Percentiles rank a stretch among this genome's conserved stretches.
phyloP scores from a whole-genome alignment of 176 grass and related monocot genomes.

The Ensete ventricosum region DNA sequence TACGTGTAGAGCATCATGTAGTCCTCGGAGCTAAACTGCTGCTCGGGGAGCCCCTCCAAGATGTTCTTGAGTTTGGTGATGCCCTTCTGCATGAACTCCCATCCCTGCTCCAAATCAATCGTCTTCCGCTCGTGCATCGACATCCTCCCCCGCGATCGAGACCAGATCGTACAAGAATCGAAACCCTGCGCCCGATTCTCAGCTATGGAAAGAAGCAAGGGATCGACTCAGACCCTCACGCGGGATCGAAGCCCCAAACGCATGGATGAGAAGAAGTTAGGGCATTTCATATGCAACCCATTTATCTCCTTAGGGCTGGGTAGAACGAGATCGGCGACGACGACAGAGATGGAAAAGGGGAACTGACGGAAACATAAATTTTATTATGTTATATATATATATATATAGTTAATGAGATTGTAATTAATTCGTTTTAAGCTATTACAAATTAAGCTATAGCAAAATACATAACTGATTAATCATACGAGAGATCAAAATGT shows the following conservation, averaged over 20 bases:
- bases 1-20: conserved; percentile 99
- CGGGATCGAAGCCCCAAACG: neutral
- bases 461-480: no score
- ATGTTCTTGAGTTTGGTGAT: conserved; percentile 89
- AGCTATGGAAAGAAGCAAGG: neutral
- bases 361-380: no score
- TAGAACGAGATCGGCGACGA: neutral
- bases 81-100: conserved; percentile 79
- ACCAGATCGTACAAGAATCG: neutral
- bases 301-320: neutral
- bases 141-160: conserved; percentile 21
- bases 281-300: no score
- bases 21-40: conserved; percentile 72
- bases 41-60: conserved; percentile 60
- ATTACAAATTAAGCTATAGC: no score
- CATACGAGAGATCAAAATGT: no score
- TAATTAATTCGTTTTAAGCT: no score
- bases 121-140: conserved; percentile 71
- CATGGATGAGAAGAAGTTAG: neutral
- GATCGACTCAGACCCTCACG: neutral
- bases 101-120: conserved; percentile 91
- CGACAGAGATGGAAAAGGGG: no score
- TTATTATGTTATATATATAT: no score
- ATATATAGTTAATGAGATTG: no score
- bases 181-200: neutral